A percentile compares a stretch with the other conserved stretches of the same genome.
Evolutionary conservation across 2,329 filamentous ascomycete species (phyloP).

Genomic region (Alternaria burnsii): DNA sequence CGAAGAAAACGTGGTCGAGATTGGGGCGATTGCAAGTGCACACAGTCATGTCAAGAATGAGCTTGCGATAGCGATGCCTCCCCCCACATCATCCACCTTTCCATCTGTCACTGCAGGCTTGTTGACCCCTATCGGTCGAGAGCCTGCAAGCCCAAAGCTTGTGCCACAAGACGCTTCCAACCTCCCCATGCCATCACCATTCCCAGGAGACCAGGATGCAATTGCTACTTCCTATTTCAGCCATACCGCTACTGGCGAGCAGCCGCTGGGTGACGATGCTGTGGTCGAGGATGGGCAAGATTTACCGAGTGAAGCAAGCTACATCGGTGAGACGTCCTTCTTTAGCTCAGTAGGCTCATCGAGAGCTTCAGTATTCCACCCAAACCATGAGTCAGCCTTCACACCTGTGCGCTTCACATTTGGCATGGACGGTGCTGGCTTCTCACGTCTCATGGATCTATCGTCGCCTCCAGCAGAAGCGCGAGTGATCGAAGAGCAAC

Average conservation of each 20-base stretch:
- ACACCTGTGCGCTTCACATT: conserved; percentile 49
- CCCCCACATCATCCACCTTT: conserved; percentile 38
- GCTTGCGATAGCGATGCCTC: conserved; percentile 41
- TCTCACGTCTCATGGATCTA: conserved; percentile 30
- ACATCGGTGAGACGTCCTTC: conserved; percentile 44
- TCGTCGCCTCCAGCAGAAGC: conserved; percentile 30
- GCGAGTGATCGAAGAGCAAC: neutral
- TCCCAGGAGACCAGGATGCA: conserved; percentile 42
- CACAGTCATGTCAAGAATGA: conserved; percentile 2
- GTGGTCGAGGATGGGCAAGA: conserved; percentile 16
- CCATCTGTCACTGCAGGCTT: conserved; percentile 26
- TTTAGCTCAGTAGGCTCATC: conserved; percentile 45
- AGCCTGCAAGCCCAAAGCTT: conserved; percentile 47
- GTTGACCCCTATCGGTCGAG: conserved; percentile 43
- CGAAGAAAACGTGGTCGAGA: neutral
- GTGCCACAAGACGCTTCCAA: conserved; percentile 47
- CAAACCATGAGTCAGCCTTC: conserved; percentile 47
- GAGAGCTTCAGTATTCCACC: conserved; percentile 30
- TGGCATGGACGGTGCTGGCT: conserved; percentile 43
- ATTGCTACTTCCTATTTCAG: conserved; percentile 42
- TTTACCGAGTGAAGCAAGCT: conserved; percentile 29
- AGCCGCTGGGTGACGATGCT: conserved; percentile 6
- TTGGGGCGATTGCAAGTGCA: neutral
- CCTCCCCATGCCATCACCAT: conserved; percentile 50
- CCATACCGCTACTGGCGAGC: conserved; percentile 14